Conservation (phyloP, 1,284 basidiomycete genomes). For the Chondrostereum purpureum region DNA sequence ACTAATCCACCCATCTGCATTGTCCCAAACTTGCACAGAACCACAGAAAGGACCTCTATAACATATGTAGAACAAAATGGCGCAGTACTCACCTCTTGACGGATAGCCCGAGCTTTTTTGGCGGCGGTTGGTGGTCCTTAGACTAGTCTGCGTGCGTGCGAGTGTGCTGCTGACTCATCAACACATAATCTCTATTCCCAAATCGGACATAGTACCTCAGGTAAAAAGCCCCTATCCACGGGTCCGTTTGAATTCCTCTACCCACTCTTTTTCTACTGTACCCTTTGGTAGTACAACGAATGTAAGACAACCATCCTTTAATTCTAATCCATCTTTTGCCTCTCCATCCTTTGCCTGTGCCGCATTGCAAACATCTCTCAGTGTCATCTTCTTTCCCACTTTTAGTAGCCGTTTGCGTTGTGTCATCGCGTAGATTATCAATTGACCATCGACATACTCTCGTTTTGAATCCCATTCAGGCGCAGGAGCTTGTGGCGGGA, state of each 20-base stretch:
- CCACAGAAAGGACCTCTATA: neutral
- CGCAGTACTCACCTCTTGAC: constrained; percentile 1
- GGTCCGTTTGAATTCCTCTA: constrained; percentile 79
- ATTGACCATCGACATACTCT: constrained; percentile 65
- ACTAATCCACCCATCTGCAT: constrained; percentile 8
- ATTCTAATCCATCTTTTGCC: constrained; percentile 72
- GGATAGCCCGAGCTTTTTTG: neutral
- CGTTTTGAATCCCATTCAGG: constrained; percentile 74
- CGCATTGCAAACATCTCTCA: constrained; percentile 69
- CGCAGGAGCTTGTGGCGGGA: constrained; percentile 57
- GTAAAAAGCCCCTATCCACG: constrained; percentile 25
- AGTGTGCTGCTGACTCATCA: neutral
- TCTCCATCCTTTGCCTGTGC: constrained; percentile 55
- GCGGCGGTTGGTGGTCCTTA: neutral
- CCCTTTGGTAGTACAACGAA: constrained; percentile 86
- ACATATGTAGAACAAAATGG: neutral
- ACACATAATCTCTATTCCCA: neutral
- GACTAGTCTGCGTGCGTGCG: neutral
- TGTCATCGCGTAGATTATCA: constrained; percentile 85
- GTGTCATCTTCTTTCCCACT: constrained; percentile 82
- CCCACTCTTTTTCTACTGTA: constrained; percentile 78
- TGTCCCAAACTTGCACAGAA: constrained; percentile 17
- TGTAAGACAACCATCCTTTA: constrained; percentile 82
- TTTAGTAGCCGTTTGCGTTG: constrained; percentile 73
- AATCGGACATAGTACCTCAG: neutral